Evolutionary conservation across 331 rosid species (phyloP).

Genomic region (Stylosanthes scabra): DNA sequence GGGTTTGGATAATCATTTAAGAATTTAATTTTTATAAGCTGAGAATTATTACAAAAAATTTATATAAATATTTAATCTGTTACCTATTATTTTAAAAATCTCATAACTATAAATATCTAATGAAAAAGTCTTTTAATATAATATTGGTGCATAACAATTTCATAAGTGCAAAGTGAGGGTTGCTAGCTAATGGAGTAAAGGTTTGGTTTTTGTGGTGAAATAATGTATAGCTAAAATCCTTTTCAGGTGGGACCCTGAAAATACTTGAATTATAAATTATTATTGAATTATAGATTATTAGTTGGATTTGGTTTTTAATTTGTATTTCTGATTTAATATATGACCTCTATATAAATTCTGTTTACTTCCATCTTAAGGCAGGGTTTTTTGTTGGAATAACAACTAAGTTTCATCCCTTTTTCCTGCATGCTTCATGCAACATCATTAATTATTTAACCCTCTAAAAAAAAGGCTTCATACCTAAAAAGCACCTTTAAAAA

Average conservation of each 20-base stretch:
- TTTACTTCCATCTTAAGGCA: not conserved
- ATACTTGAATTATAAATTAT: not conserved
- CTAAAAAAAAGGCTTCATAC: not conserved
- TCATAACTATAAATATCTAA: too few relatives aligned
- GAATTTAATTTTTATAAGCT: too few relatives aligned
- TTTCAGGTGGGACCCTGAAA: conserved; percentile 19
- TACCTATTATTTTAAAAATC: too few relatives aligned
- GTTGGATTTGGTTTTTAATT: not conserved
- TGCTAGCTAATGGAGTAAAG: conserved; percentile 8
- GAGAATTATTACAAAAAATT: too few relatives aligned
- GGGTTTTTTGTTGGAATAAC: not conserved
- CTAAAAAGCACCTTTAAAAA: not conserved
- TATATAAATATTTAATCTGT: too few relatives aligned
- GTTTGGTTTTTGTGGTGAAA: conserved; percentile 21
- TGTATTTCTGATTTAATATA: not conserved
- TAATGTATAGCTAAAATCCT: conserved; percentile 4
- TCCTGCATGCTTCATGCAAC: conserved; percentile 1
- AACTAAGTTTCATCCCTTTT: not conserved
- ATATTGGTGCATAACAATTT: not conserved
- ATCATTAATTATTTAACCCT: not conserved
- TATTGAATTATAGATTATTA: too few relatives aligned
- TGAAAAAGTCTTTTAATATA: too few relatives aligned
- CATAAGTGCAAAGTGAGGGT: not conserved
- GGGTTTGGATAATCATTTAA: too few relatives aligned
- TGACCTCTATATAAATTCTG: not conserved